These are phyloP conservation scores for Thelephora aurantiotincta DNA, from an alignment of 768 basidiomycete species.

Conservation along the genomic window DNA sequence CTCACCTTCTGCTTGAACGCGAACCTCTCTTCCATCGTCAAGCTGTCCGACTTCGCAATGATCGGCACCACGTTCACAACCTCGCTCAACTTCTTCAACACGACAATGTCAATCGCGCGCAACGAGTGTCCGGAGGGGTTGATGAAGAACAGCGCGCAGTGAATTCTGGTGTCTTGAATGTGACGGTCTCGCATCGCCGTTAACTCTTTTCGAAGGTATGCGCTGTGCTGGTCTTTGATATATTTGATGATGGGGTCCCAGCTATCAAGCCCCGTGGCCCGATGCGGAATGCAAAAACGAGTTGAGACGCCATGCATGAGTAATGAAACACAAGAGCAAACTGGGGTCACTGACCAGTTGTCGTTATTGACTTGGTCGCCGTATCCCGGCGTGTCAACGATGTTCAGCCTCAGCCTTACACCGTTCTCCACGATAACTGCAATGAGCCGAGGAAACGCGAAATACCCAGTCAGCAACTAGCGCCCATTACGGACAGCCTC, in stretches of 20 bases:
- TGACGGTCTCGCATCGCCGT: constrained; percentile 98
- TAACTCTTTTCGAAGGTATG: constrained; percentile 96
- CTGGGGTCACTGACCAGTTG: constrained; percentile 54
- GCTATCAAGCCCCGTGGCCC: constrained; percentile 25
- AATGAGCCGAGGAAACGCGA: neutral
- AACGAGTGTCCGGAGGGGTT: constrained; percentile 97
- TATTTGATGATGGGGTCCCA: constrained; percentile 99
- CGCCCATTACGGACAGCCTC: neutral
- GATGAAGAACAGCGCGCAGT: constrained; percentile 97
- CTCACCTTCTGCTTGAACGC: constrained; percentile 85
- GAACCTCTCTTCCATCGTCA: constrained; percentile 87
- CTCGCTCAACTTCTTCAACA: constrained; percentile 98
- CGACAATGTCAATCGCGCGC: constrained; percentile 92
- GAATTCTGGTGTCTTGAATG: constrained; percentile 96
- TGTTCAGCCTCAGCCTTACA: constrained; percentile 88
- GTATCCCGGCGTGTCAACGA: constrained; percentile 97
- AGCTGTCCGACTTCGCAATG: constrained; percentile 91
- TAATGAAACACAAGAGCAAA: neutral
- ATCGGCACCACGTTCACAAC: constrained; percentile 99
- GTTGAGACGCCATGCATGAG: neutral
- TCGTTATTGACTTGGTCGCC: constrained; percentile 99
- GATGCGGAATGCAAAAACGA: neutral
- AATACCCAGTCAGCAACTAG: too few relatives aligned
- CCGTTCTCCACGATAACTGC: constrained; percentile 93
- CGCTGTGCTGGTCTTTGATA: constrained; percentile 98